A percentile compares a stretch with the other conserved stretches of the same genome.
Evolutionary conservation across 495 filamentous ascomycete species (phyloP).

Genomic region (Cercophora newfieldiana): DNA sequence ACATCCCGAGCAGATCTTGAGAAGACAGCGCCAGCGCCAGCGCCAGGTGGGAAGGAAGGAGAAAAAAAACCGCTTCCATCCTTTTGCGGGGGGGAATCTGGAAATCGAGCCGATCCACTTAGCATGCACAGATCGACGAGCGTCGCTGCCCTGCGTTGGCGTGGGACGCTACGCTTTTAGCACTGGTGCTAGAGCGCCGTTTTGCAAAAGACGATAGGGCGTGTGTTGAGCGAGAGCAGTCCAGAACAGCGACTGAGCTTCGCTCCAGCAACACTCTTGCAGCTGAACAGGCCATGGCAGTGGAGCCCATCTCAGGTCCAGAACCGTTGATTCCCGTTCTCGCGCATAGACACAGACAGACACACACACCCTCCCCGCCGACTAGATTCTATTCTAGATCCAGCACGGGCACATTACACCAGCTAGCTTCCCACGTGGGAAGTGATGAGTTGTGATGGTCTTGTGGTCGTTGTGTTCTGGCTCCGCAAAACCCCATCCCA

Average conservation of each 20-base stretch:
- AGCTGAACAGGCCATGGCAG: not conserved
- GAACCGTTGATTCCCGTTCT: constrained; percentile 5
- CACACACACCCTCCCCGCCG: not conserved
- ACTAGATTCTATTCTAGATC: not conserved
- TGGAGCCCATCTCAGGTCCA: not conserved
- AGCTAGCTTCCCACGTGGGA: constrained; percentile 7
- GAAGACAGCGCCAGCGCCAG: not conserved
- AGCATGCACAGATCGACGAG: not conserved
- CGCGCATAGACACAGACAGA: not conserved
- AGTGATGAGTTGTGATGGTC: not conserved
- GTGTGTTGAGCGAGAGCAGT: not conserved
- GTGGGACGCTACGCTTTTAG: not conserved
- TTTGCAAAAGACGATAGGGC: not conserved
- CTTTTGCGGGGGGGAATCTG: not conserved
- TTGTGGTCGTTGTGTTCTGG: not conserved
- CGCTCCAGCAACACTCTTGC: constrained; percentile 3
- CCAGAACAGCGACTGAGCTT: not conserved
- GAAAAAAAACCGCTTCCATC: too few species aligned
- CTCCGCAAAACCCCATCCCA: too few species aligned
- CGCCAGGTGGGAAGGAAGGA: not conserved
- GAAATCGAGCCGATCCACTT: not conserved
- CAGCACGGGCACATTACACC: constrained; percentile 4
- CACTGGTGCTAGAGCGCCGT: not conserved
- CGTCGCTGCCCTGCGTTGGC: not conserved
- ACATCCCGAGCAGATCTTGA: not conserved